Base-by-base conservation (phyloP, 495 filamentous ascomycete genomes). In the Penicillium egyptiacum region DNA sequence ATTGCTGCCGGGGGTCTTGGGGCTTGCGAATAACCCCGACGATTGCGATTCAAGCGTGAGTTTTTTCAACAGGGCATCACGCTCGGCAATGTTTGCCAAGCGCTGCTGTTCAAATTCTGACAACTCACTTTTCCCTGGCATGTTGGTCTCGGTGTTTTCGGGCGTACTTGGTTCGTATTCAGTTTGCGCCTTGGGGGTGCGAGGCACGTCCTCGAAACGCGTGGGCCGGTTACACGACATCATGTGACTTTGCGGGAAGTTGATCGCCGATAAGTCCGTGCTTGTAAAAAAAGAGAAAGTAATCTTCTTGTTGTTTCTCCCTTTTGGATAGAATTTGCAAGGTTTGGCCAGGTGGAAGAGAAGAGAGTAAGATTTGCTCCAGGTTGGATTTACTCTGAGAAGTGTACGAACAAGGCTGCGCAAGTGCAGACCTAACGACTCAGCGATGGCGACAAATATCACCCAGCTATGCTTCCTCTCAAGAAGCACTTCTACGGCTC, bases 41-140 rank as follows among this genome's bases (percentile, higher is more conserved):
- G 81, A 78, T 46, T 80, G 70, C 20, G 80, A 67, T 46, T 83
- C 78, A 22, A 83, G 71, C 2, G 77, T 72, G 30, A 81, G 76
- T 62, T 79, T 75, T 63, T 77, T 86, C 55, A 91, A 75, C 6
- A 91, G 77, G 10, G 82, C 86, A 73, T 88, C 81, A 58, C 88
- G 88, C 61, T 88, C 85, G 22, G 86, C 86, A 50, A 91, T 91
- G 50, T 89, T 91, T 42, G 81, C 85, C 54, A 87, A 82, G 0
- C 88, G 81, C 61, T 87, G 81, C 37, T 77, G 76, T 68, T 91
- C 88, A 58, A 90, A 89, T 3, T 89, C 87, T 55, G 79, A 86
- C 25, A 86, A 55, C 39, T 78, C 78, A 37, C 64, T 35, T 10
- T 35, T 55, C 5, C n/a, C 59, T 10, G 42, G 8, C 57, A 63